Base-by-base conservation (phyloP, 305 asterid genomes). In the Fraxinus dipetala region DNA sequence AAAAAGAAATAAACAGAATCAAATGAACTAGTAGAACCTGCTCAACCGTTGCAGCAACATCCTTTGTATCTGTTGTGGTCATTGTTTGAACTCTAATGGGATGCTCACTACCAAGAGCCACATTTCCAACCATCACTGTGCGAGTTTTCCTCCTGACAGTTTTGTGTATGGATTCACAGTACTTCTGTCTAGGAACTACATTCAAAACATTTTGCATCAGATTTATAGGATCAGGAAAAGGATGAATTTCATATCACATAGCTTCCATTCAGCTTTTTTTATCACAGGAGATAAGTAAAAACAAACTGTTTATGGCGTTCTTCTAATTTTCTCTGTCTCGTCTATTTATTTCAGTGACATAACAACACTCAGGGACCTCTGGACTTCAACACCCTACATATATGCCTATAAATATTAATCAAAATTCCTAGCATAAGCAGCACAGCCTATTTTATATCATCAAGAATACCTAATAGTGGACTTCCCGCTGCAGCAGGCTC, bases 11-110 rank as follows among this genome's bases (percentile, higher is more conserved):
- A 32, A 80, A 61, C 5, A 84, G 40, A 67, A 77, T 8, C 30
- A 75, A 36, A 79, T 67, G 34, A 16, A 81, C 40, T 35, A 75
- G 81, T n/a, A 43, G 85, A 87, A 95, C 98, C 99, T 96, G 93
- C 87, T 95, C 97, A 83, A 96, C 98, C 51, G 99, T 96, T 22
- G 87, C 98, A 80, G 97, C 92, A 34, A 96, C 93, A 84, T 96
- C 98, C 88, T 96, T 96, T 26, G 99, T 96, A 86, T 96, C 99
- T 0, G 99, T 87, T 36, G 98, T 96, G 84, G 99, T 95, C 98
- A 96, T 96, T 51, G 99, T 96, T 74, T 96, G 99, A 89, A 96
- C 82, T 88, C 98, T 91, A 70, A 96, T 92, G 22, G 99, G 99
- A 89, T 96, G 99, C 75, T 95, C 94, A 45, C 99, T 95, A 78